Percentiles rank a stretch among this genome's conserved stretches.
phyloP scores from a whole-genome alignment of 495 filamentous ascomycete species.

The Astrothelium macrocarpum region DNA sequence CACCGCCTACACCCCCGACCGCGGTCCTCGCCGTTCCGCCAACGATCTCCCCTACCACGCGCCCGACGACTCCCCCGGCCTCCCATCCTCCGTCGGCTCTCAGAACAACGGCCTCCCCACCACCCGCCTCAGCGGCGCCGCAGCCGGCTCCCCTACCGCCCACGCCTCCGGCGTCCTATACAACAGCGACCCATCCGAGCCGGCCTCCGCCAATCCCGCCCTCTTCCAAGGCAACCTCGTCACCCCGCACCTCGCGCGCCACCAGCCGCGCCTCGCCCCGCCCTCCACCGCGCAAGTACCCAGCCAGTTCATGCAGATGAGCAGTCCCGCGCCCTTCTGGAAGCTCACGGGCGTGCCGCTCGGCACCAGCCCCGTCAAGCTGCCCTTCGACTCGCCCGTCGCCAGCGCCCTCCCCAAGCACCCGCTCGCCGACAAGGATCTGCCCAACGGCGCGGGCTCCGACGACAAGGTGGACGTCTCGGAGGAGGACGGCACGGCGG shows the following conservation, averaged over 20 bases:
- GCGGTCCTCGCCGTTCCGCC: slow-evolving; percentile 39
- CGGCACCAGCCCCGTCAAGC: slow-evolving; percentile 48
- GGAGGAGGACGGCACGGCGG: neutral
- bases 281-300: slow-evolving; percentile 84
- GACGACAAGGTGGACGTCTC: neutral
- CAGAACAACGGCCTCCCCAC: neutral
- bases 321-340: slow-evolving; percentile 96
- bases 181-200: slow-evolving; percentile 1
- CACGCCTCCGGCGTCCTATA: neutral
- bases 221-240: slow-evolving; percentile 5
- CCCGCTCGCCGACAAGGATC: too few species aligned
- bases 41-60: slow-evolving; percentile 36
- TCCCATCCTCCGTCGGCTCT: neutral
- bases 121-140: neutral
- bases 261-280: slow-evolving; percentile 50
- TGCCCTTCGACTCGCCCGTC: slow-evolving; percentile 10
- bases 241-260: neutral
- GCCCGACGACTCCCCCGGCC: slow-evolving; percentile 13
- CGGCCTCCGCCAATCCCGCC: slow-evolving; percentile 9
- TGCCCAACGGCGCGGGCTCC: too few species aligned
- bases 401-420: too few species aligned
- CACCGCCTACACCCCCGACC: slow-evolving; percentile 47
- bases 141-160: neutral
- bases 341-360: slow-evolving; percentile 57
- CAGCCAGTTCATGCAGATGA: slow-evolving; percentile 89